Percentiles rank a stretch among this genome's conserved stretches.
These are phyloP conservation scores for Dacryopinax spathularia DNA, from an alignment of 768 basidiomycete species.

Conservation along the genomic window DNA sequence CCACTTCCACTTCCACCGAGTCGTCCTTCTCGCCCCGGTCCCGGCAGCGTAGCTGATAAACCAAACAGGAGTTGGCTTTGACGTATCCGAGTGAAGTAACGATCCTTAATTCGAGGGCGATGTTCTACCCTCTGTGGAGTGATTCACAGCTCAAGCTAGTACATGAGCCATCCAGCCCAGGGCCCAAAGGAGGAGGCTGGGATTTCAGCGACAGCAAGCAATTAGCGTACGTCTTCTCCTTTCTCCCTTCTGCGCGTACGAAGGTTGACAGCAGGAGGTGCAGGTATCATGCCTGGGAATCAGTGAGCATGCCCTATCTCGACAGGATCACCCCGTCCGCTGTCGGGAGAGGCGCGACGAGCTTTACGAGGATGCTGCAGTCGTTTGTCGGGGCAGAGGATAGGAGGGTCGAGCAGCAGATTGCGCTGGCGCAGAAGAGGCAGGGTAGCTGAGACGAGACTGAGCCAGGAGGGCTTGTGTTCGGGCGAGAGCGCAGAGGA, in stretches of 20 bases:
- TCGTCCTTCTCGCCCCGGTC: too few relatives aligned
- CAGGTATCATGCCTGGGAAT: slow-evolving; percentile 1
- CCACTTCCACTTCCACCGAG: too few relatives aligned
- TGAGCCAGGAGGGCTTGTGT: too few relatives aligned
- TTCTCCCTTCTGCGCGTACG: background rate
- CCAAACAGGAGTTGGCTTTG: background rate
- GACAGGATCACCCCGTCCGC: background rate
- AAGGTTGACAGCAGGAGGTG: background rate
- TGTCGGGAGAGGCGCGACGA: background rate
- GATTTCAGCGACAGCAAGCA: background rate
- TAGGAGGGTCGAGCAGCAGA: background rate
- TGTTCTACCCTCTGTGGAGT: background rate
- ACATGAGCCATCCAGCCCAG: background rate
- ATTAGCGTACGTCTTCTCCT: background rate
- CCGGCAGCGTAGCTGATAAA: background rate
- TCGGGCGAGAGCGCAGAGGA: too few relatives aligned
- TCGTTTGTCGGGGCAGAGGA: background rate
- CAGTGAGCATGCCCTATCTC: background rate
- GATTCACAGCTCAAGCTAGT: background rate
- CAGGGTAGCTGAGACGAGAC: background rate
- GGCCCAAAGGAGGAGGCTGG: background rate
- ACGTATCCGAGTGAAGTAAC: background rate
- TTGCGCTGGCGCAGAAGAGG: background rate
- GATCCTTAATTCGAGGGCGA: background rate
- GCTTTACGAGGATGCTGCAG: background rate